phyloP scores from a whole-genome alignment of 495 filamentous ascomycete species.

The Penicillium bovifimosum region DNA sequence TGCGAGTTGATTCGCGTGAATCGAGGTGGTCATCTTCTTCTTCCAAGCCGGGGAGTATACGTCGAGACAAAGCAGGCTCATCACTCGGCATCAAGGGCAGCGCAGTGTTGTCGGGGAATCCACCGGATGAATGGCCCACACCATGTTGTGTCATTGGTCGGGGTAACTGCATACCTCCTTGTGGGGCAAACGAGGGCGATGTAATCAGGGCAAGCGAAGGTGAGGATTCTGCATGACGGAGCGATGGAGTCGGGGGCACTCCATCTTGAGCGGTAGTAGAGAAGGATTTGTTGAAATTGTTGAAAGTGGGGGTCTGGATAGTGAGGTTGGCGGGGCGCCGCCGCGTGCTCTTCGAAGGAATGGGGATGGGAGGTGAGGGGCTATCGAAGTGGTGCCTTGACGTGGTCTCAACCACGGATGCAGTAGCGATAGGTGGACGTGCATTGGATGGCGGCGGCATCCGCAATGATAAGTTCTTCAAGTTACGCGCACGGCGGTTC shows the following conservation, averaged over 20 bases:
- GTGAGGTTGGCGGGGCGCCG: slow-evolving; percentile 75
- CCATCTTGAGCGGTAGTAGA: slow-evolving; percentile 31
- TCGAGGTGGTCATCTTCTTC: slow-evolving; percentile 80
- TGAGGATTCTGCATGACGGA: slow-evolving; percentile 66
- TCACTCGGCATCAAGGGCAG: slow-evolving; percentile 26
- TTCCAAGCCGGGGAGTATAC: slow-evolving; percentile 39
- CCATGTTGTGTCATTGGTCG: slow-evolving; percentile 39
- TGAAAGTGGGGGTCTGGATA: slow-evolving; percentile 57
- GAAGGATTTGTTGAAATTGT: slow-evolving; percentile 39
- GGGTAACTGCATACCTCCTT: slow-evolving; percentile 61
- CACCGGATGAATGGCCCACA: slow-evolving; percentile 17
- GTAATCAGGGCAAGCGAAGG: slow-evolving; percentile 55
- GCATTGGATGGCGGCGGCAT: slow-evolving; percentile 53
- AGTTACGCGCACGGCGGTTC: slow-evolving; percentile 71
- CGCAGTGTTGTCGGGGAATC: slow-evolving; percentile 21
- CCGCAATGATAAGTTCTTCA: slow-evolving; percentile 89
- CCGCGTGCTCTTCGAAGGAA: slow-evolving; percentile 63
- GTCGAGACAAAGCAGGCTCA: slow-evolving; percentile 15
- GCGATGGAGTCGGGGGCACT: slow-evolving; percentile 48
- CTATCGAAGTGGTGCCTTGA: slow-evolving; percentile 57
- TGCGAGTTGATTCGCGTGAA: slow-evolving; percentile 60
- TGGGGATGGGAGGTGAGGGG: slow-evolving; percentile 77
- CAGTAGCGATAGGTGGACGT: slow-evolving; percentile 47
- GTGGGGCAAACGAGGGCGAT: slow-evolving; percentile 54
- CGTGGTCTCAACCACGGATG: slow-evolving; percentile 38